These are phyloP conservation scores for Pleurotus platypus DNA, from an alignment of 768 basidiomycete genomes.

Conservation along the genomic window DNA sequence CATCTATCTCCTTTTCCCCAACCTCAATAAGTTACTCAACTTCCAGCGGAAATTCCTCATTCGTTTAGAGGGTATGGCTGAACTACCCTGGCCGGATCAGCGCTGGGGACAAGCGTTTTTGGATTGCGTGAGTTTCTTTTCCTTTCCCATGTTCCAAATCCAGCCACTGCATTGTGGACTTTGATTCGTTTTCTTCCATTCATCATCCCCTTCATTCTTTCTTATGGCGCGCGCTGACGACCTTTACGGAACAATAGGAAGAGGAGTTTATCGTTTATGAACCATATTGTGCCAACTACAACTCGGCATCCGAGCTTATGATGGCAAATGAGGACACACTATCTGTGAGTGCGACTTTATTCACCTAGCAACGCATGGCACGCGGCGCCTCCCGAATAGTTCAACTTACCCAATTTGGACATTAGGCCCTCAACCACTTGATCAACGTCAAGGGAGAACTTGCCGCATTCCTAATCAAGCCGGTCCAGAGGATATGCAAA, in stretches of 20 bases:
- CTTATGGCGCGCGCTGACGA: constrained; percentile 14
- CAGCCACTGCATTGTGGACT: constrained; percentile 38
- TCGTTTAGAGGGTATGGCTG: constrained; percentile 81
- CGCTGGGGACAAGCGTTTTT: constrained; percentile 86
- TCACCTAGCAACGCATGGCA: constrained; percentile 29
- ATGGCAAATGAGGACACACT: constrained; percentile 84
- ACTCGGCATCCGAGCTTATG: constrained; percentile 81
- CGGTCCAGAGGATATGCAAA: constrained; percentile 97
- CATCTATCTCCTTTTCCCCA: constrained; percentile 93
- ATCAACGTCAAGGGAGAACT: constrained; percentile 91
- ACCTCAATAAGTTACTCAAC: constrained; percentile 91
- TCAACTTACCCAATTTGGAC: constrained; percentile 34
- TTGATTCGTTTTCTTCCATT: constrained; percentile 5
- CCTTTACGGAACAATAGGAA: constrained; percentile 67
- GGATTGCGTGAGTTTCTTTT: constrained; percentile 62
- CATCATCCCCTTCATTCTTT: constrained; percentile 26
- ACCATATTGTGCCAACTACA: constrained; percentile 96
- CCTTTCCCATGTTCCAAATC: constrained; percentile 29
- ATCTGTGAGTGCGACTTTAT: constrained; percentile 52
- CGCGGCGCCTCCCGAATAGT: constrained; percentile 19
- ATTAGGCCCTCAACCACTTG: constrained; percentile 75
- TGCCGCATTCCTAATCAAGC: constrained; percentile 96
- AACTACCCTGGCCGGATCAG: constrained; percentile 79
- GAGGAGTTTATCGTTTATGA: constrained; percentile 95
- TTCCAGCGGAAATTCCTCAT: constrained; percentile 95